These are phyloP conservation scores for Olyra latifolia DNA, from an alignment of 176 grass and related monocot genomes.

Conservation along the genomic window DNA sequence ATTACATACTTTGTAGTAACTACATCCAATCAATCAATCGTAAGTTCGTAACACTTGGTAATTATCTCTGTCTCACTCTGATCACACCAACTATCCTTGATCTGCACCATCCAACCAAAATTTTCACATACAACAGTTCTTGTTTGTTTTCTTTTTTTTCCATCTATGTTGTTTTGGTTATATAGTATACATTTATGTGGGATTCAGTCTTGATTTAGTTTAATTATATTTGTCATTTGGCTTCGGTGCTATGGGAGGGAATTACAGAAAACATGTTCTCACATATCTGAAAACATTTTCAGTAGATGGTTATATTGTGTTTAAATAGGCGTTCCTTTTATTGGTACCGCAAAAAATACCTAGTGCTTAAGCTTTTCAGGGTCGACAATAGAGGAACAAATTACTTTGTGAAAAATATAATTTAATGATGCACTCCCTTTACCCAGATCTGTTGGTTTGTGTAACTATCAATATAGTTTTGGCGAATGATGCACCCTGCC, in stretches of 20 bases:
- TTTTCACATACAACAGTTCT: neutral
- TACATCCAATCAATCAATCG: neutral
- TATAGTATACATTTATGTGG: neutral
- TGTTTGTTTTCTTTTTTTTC: neutral
- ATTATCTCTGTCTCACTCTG: neutral
- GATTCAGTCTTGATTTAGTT: neutral
- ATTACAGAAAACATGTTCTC: neutral
- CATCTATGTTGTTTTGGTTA: neutral
- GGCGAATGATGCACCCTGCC: neutral
- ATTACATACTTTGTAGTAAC: neutral
- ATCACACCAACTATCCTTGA: neutral
- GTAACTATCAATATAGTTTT: neutral
- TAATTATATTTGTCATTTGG: neutral
- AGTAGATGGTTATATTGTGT: slow-evolving; percentile 18
- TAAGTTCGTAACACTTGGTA: neutral
- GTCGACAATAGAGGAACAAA: neutral
- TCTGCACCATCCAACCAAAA: neutral
- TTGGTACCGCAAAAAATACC: neutral
- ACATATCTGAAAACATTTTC: slow-evolving; percentile 12
- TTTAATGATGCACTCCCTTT: neutral
- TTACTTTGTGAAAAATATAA: neutral
- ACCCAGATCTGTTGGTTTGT: neutral
- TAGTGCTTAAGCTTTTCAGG: slow-evolving; percentile 1
- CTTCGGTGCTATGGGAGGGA: slow-evolving; percentile 4
- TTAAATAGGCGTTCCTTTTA: neutral